Evolutionary conservation across 1,284 basidiomycete species (phyloP).

Genomic region (Pseudozyma sp.): DNA sequence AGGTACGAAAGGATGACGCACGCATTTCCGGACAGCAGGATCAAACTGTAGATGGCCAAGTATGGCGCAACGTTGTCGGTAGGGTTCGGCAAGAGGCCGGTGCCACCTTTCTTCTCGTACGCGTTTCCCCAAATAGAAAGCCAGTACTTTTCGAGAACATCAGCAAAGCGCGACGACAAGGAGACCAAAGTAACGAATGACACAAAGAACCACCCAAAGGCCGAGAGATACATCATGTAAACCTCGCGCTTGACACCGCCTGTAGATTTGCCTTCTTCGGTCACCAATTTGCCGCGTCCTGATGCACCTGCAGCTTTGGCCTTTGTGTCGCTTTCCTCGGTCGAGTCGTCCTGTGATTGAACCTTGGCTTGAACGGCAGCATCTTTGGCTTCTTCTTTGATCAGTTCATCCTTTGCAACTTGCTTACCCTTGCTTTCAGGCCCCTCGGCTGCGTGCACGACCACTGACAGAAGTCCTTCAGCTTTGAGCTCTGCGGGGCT

Average conservation of each 20-base stretch:
- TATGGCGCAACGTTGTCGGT: constrained; percentile 25
- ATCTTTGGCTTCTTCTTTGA: constrained; percentile 37
- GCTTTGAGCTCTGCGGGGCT: constrained; percentile 73
- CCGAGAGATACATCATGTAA: constrained; percentile 80
- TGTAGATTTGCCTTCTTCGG: constrained; percentile 78
- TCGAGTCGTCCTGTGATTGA: constrained; percentile 11
- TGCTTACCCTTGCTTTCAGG: constrained; percentile 59
- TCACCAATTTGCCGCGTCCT: constrained; percentile 73
- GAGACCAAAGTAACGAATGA: constrained; percentile 24
- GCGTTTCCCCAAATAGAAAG: constrained; percentile 42
- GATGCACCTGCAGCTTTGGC: constrained; percentile 10
- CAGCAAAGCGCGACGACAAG: constrained; percentile 19
- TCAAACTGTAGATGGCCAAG: constrained; percentile 17
- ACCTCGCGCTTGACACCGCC: constrained; percentile 83
- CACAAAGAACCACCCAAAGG: constrained; percentile 61
- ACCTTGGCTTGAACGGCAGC: constrained; percentile 28
- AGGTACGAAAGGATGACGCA: constrained; percentile 7
- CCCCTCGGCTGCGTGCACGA: constrained; percentile 58
- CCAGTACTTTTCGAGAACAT: constrained; percentile 42
- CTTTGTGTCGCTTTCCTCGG: constrained; percentile 1
- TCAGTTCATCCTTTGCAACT: constrained; percentile 25
- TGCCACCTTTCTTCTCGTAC: constrained; percentile 1
- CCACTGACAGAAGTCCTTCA: constrained; percentile 19
- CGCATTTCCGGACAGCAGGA: constrained; percentile 3
- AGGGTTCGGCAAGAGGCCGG: constrained; percentile 14